Evolutionary conservation across 768 basidiomycete species (phyloP), one percentile per base, ranked within the genome.

Genomic region (Termitomyces sp.): DNA sequence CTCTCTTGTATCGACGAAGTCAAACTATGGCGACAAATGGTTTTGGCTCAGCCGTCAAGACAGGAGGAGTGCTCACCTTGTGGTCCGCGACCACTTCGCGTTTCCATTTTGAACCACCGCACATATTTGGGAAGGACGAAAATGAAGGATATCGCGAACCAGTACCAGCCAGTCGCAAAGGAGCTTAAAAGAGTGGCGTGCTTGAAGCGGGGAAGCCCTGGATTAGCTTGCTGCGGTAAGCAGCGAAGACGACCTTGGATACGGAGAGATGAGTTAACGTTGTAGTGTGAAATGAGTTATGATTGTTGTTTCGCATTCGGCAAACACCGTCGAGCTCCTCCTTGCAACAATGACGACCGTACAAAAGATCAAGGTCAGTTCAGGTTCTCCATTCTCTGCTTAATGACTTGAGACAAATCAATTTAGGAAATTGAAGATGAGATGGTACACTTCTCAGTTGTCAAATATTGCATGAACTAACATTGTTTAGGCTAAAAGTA

Each of bases 31-130:
- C 4, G 50, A 47, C 40, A 16, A 23, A 33, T 56, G 53, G n/a
- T 50, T 49, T n/a, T 67, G 55, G 58, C 36, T 16, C n/a, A 28
- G 28, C 10, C 28, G 18, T 41, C 28, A 50, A 53, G 54, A 55
- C 14, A 18, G 48, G 8, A 41, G 16, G 7, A 50, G 16, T 18
- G 36, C 18, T 38, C n/a, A 94, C 96, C 83, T 98, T 99, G 77
- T 98, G 97, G 77, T 98, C 97, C 56, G 91, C 93, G 48, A 98
- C 95, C 67, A 91, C 84, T 80, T 98, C 97, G 70, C 95, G 83
- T 80, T 98, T 98, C 97, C 95, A 97, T 65, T 91, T 86, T 46
- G 89, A 80, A 68, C 86, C 91, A 65, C 86, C 83, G 70, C 88
- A 89, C 83, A 84, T 87, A 50, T 58, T 62, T 68, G 28, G 55